A percentile compares a stretch with the other conserved stretches of the same genome.
Evolutionary conservation across 371 early-diverging fungal species (phyloP).

Genomic region (Mortierella sp.): DNA sequence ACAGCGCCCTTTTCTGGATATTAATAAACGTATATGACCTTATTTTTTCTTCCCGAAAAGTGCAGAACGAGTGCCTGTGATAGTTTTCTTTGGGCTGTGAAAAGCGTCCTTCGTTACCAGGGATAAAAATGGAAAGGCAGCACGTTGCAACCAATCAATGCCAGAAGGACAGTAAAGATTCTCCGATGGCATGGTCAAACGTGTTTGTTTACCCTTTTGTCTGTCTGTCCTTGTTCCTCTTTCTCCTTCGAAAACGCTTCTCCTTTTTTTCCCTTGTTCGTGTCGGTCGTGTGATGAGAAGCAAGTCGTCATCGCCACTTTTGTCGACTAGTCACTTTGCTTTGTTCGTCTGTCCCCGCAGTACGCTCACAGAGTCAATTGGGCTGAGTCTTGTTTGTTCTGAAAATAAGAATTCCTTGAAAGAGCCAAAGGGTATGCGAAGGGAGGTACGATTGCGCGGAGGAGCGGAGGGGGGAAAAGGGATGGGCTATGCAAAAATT

Average conservation of each 20-base stretch:
- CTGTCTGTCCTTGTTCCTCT: too few relatives aligned
- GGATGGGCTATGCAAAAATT: neutral
- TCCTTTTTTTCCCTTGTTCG: too few relatives aligned
- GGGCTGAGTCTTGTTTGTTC: conserved; percentile 12
- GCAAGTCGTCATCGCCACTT: neutral
- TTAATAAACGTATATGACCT: neutral
- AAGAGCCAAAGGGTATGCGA: neutral
- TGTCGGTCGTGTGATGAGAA: conserved; percentile 8
- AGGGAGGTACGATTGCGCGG: neutral
- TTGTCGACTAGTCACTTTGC: neutral
- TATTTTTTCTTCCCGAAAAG: neutral
- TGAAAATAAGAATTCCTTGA: neutral
- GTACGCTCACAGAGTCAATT: neutral
- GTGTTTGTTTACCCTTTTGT: too few relatives aligned
- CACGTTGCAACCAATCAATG: neutral
- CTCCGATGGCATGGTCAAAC: neutral
- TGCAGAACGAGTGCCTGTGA: neutral
- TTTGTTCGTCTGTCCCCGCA: neutral
- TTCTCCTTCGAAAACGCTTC: too few relatives aligned
- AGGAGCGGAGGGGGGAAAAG: too few relatives aligned
- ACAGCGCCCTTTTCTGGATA: neutral
- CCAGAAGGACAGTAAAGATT: neutral
- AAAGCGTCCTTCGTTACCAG: neutral
- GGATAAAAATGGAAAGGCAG: neutral
- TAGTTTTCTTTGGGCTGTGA: neutral